Conservation (phyloP, 164 flowering plant genomes). For the Tetracentron sinense region DNA sequence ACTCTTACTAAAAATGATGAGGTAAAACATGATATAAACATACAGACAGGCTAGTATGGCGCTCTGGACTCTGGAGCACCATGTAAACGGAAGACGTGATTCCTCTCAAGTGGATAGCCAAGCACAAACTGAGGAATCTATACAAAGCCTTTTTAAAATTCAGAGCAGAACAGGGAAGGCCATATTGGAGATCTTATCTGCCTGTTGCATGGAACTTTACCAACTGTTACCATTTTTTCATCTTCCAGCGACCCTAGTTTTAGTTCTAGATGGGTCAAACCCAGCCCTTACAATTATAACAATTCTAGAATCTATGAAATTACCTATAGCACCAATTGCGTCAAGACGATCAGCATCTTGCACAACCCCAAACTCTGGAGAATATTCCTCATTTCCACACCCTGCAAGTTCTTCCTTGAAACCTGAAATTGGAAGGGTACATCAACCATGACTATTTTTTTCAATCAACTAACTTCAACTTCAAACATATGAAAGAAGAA, state of each 20-base stretch:
- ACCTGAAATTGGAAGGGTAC: constrained; percentile 34
- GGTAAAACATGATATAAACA: no score
- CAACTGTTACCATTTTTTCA: background rate
- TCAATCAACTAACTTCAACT: no score
- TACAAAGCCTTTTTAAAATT: no score
- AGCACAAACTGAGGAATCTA: background rate
- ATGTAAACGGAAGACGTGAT: background rate
- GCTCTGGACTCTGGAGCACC: no score
- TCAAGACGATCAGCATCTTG: constrained; percentile 98
- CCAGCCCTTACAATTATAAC: background rate
- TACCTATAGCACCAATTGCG: constrained; percentile 96
- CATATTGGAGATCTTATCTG: background rate
- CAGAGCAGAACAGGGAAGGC: background rate
- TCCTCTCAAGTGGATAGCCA: background rate
- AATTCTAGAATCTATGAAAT: background rate
- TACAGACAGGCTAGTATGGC: no score
- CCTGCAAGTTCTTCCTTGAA: constrained; percentile 69
- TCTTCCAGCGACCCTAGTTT: no score
- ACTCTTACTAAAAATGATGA: no score
- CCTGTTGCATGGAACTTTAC: background rate
- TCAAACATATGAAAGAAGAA: background rate
- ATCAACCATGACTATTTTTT: no score
- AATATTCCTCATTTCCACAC: constrained; percentile 15
- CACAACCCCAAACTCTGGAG: constrained; percentile 70
- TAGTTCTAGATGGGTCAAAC: no score